A percentile compares a stretch with the other conserved stretches of the same genome.
phyloP scores from a whole-genome alignment of 2,329 filamentous ascomycete species.

The Rhynchosporium secalis region DNA sequence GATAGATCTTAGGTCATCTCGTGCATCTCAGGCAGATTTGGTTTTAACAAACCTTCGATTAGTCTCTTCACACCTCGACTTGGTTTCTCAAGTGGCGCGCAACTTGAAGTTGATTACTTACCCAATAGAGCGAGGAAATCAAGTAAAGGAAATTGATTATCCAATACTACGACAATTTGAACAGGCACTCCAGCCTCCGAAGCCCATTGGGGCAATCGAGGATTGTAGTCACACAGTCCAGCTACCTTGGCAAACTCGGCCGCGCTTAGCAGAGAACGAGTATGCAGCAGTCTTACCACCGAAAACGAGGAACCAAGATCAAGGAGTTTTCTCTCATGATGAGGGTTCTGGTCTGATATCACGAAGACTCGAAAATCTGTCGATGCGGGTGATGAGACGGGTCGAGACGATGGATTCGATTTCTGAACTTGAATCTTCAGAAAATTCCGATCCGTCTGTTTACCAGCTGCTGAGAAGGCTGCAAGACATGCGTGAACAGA shows the following conservation, averaged over 20 bases:
- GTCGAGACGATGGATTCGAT: constrained; percentile 27
- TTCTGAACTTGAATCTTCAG: constrained; percentile 10
- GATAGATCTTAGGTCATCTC: neutral
- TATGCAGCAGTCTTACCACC: constrained; percentile 14
- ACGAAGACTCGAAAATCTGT: constrained; percentile 30
- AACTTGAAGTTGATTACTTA: constrained; percentile 31
- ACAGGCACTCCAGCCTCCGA: constrained; percentile 28
- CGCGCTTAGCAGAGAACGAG: constrained; percentile 4
- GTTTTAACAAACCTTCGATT: constrained; percentile 28
- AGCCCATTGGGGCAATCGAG: constrained; percentile 27
- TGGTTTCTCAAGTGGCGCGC: constrained; percentile 28
- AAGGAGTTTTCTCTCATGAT: constrained; percentile 16
- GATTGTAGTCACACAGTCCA: neutral
- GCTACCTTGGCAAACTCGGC: constrained; percentile 22
- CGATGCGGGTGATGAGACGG: constrained; percentile 28
- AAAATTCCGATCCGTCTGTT: constrained; percentile 9
- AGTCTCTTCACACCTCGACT: constrained; percentile 30
- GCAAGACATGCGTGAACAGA: constrained; percentile 26
- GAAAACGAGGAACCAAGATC: neutral
- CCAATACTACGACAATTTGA: constrained; percentile 32
- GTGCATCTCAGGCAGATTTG: constrained; percentile 19
- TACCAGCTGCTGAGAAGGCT: constrained; percentile 25
- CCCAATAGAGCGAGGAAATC: constrained; percentile 26
- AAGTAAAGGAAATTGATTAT: constrained; percentile 30
- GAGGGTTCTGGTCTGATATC: constrained; percentile 23